phyloP scores from a whole-genome alignment of 2,329 filamentous ascomycete species.

The Biscogniauxia sp. region DNA sequence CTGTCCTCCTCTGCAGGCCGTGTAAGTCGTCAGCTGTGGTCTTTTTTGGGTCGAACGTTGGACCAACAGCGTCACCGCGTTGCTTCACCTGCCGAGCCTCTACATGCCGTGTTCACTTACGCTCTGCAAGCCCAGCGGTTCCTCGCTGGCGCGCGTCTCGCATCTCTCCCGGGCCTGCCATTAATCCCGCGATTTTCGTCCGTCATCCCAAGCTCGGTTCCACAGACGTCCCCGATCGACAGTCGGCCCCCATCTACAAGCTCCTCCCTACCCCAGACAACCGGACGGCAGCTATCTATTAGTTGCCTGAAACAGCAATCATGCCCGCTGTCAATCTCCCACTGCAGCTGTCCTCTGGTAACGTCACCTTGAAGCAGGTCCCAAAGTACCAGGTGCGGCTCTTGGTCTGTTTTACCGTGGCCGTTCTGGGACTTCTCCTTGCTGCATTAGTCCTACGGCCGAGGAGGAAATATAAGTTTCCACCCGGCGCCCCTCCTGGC shows the following conservation, averaged over 20 bases:
- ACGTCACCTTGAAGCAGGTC: constrained; percentile 29
- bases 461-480: constrained; percentile 23
- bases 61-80: constrained; percentile 16
- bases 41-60: constrained; percentile 16
- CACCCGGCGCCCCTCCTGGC: constrained; percentile 7
- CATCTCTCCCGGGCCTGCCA: background rate
- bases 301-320: constrained; percentile 35
- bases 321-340: constrained; percentile 40
- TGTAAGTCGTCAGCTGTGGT: constrained; percentile 16
- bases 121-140: background rate
- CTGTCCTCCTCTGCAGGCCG: constrained; percentile 13
- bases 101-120: constrained; percentile 1
- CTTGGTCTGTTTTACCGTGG: constrained; percentile 19
- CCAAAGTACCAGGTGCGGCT: constrained; percentile 27
- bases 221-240: constrained; percentile 26
- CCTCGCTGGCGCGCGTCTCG: background rate
- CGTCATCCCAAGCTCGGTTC: constrained; percentile 20
- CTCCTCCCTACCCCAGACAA: constrained; percentile 23
- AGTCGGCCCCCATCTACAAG: constrained; percentile 21
- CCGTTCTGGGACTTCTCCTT: constrained; percentile 22
- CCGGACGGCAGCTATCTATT: constrained; percentile 21
- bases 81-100: background rate
- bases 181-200: constrained; percentile 15
- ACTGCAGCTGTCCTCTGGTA: constrained; percentile 26
- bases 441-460: constrained; percentile 19